Conservation (phyloP, 2,329 filamentous ascomycete genomes). For the Pseudogymnoascus sp. region DNA sequence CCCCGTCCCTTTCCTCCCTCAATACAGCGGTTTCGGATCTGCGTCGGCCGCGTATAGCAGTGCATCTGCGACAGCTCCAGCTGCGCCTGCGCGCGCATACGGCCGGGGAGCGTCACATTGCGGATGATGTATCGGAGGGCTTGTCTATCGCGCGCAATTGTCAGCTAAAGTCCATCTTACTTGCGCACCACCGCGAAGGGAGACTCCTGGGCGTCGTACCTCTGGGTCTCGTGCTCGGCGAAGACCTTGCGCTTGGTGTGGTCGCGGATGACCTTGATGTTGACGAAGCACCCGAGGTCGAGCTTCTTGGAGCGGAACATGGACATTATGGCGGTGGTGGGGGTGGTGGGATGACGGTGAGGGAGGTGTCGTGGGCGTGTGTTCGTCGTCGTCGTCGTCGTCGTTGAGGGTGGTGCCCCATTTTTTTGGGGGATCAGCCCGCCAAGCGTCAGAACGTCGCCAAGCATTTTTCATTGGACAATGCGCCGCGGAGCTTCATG, state of each 20-base stretch:
- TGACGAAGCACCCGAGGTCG: slow-evolving; percentile 80
- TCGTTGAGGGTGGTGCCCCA: neutral
- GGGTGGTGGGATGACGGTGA: neutral
- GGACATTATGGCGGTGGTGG: slow-evolving; percentile 49
- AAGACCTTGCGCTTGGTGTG: slow-evolving; percentile 95
- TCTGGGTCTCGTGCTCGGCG: slow-evolving; percentile 75
- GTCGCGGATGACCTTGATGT: slow-evolving; percentile 80
- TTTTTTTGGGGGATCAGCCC: slow-evolving; percentile 6
- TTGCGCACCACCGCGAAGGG: neutral
- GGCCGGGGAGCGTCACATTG: slow-evolving; percentile 75
- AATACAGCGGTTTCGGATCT: slow-evolving; percentile 90
- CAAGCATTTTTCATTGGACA: neutral
- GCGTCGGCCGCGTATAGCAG: slow-evolving; percentile 84
- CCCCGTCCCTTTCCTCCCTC: slow-evolving; percentile 82
- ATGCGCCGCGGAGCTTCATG: neutral
- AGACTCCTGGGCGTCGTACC: slow-evolving; percentile 36
- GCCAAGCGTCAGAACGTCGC: neutral
- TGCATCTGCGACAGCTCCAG: slow-evolving; percentile 93
- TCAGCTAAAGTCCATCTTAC: slow-evolving; percentile 6
- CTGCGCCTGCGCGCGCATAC: slow-evolving; percentile 83
- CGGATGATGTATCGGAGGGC: slow-evolving; percentile 86
- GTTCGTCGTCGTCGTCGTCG: neutral
- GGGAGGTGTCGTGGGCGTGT: neutral
- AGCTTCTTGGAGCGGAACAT: slow-evolving; percentile 87
- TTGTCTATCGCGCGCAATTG: slow-evolving; percentile 52